phyloP scores from a whole-genome alignment of 2,329 filamentous ascomycete species.

The Neophaeococcomyces mojaviensis region DNA sequence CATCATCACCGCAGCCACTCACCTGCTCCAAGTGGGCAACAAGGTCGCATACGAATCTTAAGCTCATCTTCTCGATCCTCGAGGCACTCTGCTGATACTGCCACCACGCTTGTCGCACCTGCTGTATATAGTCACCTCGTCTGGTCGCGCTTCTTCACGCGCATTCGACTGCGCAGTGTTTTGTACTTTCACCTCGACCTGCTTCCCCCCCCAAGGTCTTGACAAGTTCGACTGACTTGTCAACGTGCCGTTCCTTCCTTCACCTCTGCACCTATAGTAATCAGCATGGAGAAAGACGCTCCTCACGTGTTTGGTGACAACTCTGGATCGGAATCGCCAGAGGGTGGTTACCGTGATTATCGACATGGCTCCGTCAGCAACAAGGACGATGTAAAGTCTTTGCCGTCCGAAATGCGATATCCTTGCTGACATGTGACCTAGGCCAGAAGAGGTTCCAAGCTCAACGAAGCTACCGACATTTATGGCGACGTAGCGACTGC shows the following conservation, averaged over 20 bases:
- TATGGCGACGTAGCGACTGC: slow-evolving; percentile 46
- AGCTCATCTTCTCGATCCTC: neutral
- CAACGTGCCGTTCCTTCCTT: neutral
- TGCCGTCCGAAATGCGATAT: neutral
- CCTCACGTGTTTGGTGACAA: slow-evolving; percentile 5
- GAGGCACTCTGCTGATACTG: neutral
- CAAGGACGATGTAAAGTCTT: slow-evolving; percentile 15
- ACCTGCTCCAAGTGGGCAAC: neutral
- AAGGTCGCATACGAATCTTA: slow-evolving; percentile 3
- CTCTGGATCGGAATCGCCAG: slow-evolving; percentile 17
- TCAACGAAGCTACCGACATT: slow-evolving; percentile 43
- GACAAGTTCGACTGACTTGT: slow-evolving; percentile 1
- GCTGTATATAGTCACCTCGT: neutral
- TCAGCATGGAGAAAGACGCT: slow-evolving; percentile 14
- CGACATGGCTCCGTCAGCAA: slow-evolving; percentile 9
- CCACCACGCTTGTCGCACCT: neutral
- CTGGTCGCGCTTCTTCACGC: neutral
- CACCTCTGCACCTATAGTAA: neutral
- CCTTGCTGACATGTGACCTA: slow-evolving; percentile 8
- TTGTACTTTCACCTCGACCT: neutral
- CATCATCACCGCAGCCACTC: neutral
- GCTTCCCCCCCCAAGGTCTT: neutral
- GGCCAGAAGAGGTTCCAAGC: slow-evolving; percentile 16
- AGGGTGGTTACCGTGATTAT: slow-evolving; percentile 2
- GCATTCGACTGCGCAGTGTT: too few species aligned